Base-by-base conservation (phyloP, 2,329 filamentous ascomycete species). In the Metarhizium humberi region DNA sequence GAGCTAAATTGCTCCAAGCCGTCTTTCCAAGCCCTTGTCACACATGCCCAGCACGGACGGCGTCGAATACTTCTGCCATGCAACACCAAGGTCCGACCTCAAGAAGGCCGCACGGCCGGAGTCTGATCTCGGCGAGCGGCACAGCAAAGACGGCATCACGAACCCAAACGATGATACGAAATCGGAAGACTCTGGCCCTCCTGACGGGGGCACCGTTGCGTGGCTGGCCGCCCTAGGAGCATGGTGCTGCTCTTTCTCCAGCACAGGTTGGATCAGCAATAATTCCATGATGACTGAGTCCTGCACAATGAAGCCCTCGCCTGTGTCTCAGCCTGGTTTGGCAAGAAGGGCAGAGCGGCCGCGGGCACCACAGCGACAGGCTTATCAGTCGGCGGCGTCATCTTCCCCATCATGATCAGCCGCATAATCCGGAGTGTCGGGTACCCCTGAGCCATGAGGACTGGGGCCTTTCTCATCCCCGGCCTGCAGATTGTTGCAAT, bases 261-360 rank as follows among this genome's bases (percentile, higher is more conserved):
- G 66, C 51, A 73, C 71, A 40, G 73, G 73, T 6, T 73, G 69
- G 66, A 60, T 67, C 40, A 84, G 66, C 71, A 76, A 51, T 81
- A 80, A 61, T 63, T 59, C 1, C 13, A 18, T 6, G 2, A 16
- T 2, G 11, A 18, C 36, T 3, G 20, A 75, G 25, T 82, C 20
- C 76, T 64, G 29, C 18, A 5, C 29, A 18, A 48, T 29, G 10
- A 34, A 48, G 46, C 46, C 8, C 11, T 32, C 10, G 10, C 7
- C 4, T 2, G 7, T 29, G 60, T 68, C 16, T 55, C 59, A 8
- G 61, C 60, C 11, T 67, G 64, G 60, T 66, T 68, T 55, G 58
- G 58, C 48, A 50, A 57, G 25, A 61, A 57, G 20, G 62, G 65
- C 7, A 63, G 61, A 18, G 55, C 56, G 8, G 63, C 63, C 50